Evolutionary conservation across 345 rosid species (phyloP), one percentile per base, ranked within the genome.

Genomic region (Clarkia xantiana): DNA sequence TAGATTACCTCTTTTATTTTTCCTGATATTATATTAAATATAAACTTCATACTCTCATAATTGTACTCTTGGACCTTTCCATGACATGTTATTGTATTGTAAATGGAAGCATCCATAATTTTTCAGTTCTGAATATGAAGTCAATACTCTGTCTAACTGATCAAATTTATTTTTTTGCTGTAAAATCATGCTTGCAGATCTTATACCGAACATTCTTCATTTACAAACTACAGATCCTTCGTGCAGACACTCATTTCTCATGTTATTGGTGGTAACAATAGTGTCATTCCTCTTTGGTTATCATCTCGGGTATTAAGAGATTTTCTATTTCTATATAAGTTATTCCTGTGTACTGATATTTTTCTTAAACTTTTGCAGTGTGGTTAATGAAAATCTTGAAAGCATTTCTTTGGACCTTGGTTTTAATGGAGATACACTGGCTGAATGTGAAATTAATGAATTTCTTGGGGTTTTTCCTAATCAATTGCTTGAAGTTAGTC

Each of bases 341-440:
- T 44, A 19, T 20, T 17, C 25, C 15, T 14, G 34, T 39, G 38
- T 39, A 23, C 0, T 42, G 55, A 39, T 44, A 48, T 51, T 38
- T n/a, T 38, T 0, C 20, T 44, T 51, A 49, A 14, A 19, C 42
- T 18, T 49, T 15, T 40, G 40, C 75, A 91, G 98, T 46, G 96
- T 91, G 43, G 98, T 86, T 14, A 91, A 91, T 57, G 98, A 86
- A 65, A 94, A 96, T 2, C 96, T 91, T 63, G 90, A 86, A 66
- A 86, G 76, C 62, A 86, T 91, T 55, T 76, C 98, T 29, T 53
- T 60, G 42, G 98, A 91, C 56, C 88, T 91, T 66, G 87, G 87
- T 42, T 91, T 91, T 67, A 75, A 59, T 55, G 98, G 98, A 59
- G 66, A 86, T 58, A 80, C 98, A 34, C 62, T 91, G 44, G 86